Conservation (phyloP, 208 protist species). For the Wallacemonas sp. region DNA sequence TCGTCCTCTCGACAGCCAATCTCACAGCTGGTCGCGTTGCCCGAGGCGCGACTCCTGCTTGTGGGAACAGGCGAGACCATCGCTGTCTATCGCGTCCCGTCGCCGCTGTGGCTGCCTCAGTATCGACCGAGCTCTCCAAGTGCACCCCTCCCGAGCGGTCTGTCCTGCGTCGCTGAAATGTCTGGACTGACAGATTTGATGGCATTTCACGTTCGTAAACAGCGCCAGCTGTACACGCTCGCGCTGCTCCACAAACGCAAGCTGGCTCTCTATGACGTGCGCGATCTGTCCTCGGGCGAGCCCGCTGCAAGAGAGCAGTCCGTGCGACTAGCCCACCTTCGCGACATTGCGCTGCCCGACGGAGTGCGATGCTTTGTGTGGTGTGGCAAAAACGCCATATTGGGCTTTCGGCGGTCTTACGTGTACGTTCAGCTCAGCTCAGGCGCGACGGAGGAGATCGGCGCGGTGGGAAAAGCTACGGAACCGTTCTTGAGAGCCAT, state of each 20-base stretch:
- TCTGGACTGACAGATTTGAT: not conserved
- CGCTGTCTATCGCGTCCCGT: constrained; percentile 32
- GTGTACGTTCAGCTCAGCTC: constrained; percentile 23
- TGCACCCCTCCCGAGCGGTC: not conserved
- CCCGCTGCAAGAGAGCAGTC: not conserved
- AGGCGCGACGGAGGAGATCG: constrained; percentile 18
- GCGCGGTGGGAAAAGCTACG: constrained; percentile 1
- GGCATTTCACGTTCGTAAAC: constrained; percentile 36
- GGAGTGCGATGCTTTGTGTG: constrained; percentile 46
- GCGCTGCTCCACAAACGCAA: constrained; percentile 59
- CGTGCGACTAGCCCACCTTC: constrained; percentile 18
- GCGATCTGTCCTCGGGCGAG: constrained; percentile 7
- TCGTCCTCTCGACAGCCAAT: constrained; percentile 31
- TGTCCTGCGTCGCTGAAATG: not conserved
- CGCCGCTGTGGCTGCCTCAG: constrained; percentile 13
- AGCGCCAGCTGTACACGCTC: constrained; percentile 38
- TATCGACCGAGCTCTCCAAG: constrained; percentile 8
- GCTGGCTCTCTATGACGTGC: constrained; percentile 53
- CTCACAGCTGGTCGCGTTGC: constrained; percentile 33
- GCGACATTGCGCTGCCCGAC: constrained; percentile 49
- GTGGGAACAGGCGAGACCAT: constrained; percentile 23
- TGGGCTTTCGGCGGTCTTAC: constrained; percentile 62
- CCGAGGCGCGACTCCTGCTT: constrained; percentile 15
- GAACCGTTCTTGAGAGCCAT: constrained; percentile 53
- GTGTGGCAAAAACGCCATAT: constrained; percentile 50